Evolutionary conservation across 129 eudicot genomes (phyloP).

Genomic region (Lactuca saligna): DNA sequence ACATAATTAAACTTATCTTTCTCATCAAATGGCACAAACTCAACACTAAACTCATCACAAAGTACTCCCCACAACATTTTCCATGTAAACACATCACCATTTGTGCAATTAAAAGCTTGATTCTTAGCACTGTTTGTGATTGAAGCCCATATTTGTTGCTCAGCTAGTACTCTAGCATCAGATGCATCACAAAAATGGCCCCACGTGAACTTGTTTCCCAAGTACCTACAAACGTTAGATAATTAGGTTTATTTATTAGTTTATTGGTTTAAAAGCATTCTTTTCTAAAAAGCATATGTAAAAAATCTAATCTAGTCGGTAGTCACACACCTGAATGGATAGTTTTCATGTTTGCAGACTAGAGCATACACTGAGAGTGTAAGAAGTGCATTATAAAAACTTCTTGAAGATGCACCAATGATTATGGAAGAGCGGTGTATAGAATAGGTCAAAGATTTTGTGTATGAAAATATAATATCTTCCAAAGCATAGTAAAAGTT

Average conservation of each 20-base stretch:
- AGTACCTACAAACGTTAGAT: conserved; percentile 5
- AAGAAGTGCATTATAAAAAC: neutral
- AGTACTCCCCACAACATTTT: conserved; percentile 29
- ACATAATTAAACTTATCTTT: conserved; percentile 8
- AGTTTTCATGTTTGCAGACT: conserved; percentile 25
- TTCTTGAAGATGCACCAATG: conserved; percentile 13
- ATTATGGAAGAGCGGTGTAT: conserved; percentile 28
- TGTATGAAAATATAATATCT: conserved; percentile 17
- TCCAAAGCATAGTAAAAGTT: conserved; percentile 28
- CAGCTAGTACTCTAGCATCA: conserved; percentile 33
- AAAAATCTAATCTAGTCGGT: too few relatives aligned
- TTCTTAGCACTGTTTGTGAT: conserved; percentile 29
- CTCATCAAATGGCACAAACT: conserved; percentile 21
- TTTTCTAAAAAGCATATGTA: too few relatives aligned
- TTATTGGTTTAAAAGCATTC: too few relatives aligned
- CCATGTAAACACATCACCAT: conserved; percentile 41
- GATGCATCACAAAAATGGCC: conserved; percentile 35
- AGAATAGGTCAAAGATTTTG: conserved; percentile 12
- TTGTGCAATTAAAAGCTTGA: conserved; percentile 40
- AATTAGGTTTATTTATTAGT: too few relatives aligned
- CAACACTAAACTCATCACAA: conserved; percentile 21
- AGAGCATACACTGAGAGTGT: conserved; percentile 14
- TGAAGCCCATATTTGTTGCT: conserved; percentile 38
- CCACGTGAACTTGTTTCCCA: conserved; percentile 29
- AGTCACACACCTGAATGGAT: conserved; percentile 15